These are phyloP conservation scores for Linanthus parryae DNA, from an alignment of 148 eudicot species.

Conservation along the genomic window DNA sequence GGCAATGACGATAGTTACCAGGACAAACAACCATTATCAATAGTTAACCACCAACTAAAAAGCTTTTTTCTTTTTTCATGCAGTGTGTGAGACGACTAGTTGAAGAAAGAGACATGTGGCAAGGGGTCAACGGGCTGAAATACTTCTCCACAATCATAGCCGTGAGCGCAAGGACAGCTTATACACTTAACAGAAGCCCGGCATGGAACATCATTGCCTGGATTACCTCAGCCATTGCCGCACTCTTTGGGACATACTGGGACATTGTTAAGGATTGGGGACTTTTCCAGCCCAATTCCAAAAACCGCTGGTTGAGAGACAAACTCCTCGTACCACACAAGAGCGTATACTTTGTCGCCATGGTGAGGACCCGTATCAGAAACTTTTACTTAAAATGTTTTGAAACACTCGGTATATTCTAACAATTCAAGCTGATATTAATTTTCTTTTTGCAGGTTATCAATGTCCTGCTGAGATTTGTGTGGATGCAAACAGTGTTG, in stretches of 20 bases:
- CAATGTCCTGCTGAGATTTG: conserved; percentile 41
- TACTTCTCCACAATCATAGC: conserved; percentile 28
- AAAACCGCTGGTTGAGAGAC: conserved; percentile 28
- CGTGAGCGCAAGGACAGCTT: conserved; percentile 22
- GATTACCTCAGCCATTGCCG: conserved; percentile 19
- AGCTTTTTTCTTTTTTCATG: neutral
- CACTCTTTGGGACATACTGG: conserved; percentile 25
- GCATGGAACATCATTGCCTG: conserved; percentile 19
- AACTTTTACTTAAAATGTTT: neutral
- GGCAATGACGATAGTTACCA: too few relatives aligned
- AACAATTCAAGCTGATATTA: too few relatives aligned
- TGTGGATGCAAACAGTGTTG: conserved; percentile 52
- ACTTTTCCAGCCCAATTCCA: conserved; percentile 15
- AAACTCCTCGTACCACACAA: conserved; percentile 23
- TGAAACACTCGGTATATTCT: neutral
- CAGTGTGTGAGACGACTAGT: too few relatives aligned
- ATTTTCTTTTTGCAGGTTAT: conserved; percentile 34
- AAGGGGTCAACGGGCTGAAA: too few relatives aligned
- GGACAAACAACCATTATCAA: too few relatives aligned
- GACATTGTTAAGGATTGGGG: conserved; percentile 33
- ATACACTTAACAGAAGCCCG: conserved; percentile 2
- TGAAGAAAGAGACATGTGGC: too few relatives aligned
- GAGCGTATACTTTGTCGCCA: conserved; percentile 29
- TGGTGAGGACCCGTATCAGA: too few relatives aligned
- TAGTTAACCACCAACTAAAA: too few relatives aligned